Evolutionary conservation across 306 rosid genomes (phyloP).

Genomic region (Glycine soja): DNA sequence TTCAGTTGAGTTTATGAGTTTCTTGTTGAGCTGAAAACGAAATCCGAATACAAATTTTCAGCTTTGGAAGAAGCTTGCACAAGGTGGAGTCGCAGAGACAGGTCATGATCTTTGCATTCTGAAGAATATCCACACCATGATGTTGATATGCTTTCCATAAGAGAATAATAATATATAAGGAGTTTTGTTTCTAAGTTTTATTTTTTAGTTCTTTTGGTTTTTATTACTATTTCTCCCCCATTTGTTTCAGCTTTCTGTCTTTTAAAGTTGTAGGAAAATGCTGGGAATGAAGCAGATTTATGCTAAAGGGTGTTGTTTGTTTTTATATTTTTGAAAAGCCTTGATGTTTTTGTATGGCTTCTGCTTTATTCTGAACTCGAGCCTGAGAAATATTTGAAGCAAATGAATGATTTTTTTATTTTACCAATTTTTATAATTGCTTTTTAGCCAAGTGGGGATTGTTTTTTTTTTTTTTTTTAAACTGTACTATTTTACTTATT

Average conservation of each 20-base stretch:
- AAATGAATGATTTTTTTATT: conserved; percentile 20
- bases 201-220: conserved; percentile 7
- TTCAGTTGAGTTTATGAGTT: conserved; percentile 34
- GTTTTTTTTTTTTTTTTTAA: background rate
- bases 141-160: conserved; percentile 41
- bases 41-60: conserved; percentile 45
- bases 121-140: conserved; percentile 48
- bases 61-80: conserved; percentile 60
- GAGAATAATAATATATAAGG: conserved; percentile 33
- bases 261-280: conserved; percentile 37
- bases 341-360: conserved; percentile 34
- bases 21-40: conserved; percentile 50
- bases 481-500: conserved; percentile 40
- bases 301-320: conserved; percentile 24
- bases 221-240: conserved; percentile 33
- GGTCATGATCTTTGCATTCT: conserved; percentile 65
- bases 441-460: conserved; percentile 33
- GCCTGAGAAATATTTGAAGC: conserved; percentile 43
- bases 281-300: conserved; percentile 46
- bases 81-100: conserved; percentile 62
- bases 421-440: background rate
- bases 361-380: conserved; percentile 16
- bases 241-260: conserved; percentile 49
- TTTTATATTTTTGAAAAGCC: conserved; percentile 34
- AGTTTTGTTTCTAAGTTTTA: background rate